Evolutionary conservation across 2,329 filamentous ascomycete genomes (phyloP), one percentile per base, ranked within the genome.

Genomic region (Hortaea sp.): DNA sequence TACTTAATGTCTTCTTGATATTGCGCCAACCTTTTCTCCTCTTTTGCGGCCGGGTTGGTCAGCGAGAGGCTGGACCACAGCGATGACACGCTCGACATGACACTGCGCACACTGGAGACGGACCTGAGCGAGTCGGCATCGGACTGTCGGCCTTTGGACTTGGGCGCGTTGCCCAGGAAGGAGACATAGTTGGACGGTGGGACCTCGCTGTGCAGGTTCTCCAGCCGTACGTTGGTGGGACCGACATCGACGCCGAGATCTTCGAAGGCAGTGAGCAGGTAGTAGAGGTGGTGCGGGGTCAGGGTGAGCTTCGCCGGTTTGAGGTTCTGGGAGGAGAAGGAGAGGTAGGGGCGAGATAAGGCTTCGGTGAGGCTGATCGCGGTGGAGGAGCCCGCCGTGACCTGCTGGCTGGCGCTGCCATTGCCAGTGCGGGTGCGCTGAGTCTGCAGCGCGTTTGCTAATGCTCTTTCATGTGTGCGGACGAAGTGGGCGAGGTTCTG

Each of bases 401-500:
- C 48, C 13, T 49, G 48, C 46, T 56, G 53, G 20, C 20, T 20
- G 20, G 20, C 20, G 20, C 20, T 20, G 20, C 20, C 20, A 41
- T 54, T 56, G 49, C 56, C 57, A 79, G 89, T 81, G 59, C 82
- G 84, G 37, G 75, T 71, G 52, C 79, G 77, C 60, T 84, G 83
- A 58, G 94, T 76, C 67, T 95, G 90, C 52, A 95, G 74, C 59
- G 90, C 90, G 72, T 97, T 97, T 63, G 92, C 92, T 53, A 98
- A 79, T 34, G 89, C 90, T 71, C 94, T 94, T 70, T 98, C 92
- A 73, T 98, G 88, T 46, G 88, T 95, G 53, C 89, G 88, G 69
- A 98, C 88, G 69, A 95, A 97, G 70, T 84, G 84, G 64, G 90
- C 89, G 65, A 98, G 78, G 76, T 94, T 92, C 90, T 95, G 66